These are phyloP conservation scores for Herpetospermum pedunculosum DNA, from an alignment of 306 rosid genomes.

Conservation along the genomic window DNA sequence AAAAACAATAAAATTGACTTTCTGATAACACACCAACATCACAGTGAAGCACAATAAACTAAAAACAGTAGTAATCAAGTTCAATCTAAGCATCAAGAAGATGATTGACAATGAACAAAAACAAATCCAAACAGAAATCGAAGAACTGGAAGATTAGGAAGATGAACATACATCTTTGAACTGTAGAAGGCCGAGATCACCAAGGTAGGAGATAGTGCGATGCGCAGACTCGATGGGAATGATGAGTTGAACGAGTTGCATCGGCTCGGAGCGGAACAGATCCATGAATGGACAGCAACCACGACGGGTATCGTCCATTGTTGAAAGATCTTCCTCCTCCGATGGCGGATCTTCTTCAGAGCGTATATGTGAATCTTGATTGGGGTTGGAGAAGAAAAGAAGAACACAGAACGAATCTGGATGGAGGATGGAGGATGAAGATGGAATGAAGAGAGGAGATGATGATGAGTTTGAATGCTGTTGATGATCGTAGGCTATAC, in stretches of 20 bases:
- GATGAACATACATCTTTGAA: slow-evolving; percentile 59
- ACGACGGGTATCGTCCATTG: slow-evolving; percentile 49
- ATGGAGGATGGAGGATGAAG: no score
- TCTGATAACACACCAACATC: not conserved
- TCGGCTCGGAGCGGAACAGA: slow-evolving; percentile 95
- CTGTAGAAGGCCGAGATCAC: slow-evolving; percentile 90
- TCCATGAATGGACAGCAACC: slow-evolving; percentile 95
- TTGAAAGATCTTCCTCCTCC: no score
- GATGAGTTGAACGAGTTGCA: slow-evolving; percentile 97
- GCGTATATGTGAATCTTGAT: not conserved
- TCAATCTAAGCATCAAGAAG: not conserved
- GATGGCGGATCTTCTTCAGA: not conserved
- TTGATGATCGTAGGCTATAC: not conserved
- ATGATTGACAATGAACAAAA: no score
- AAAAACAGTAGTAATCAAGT: not conserved
- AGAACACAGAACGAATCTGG: not conserved
- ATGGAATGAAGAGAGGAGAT: not conserved
- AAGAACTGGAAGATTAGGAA: not conserved
- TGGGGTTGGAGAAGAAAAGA: not conserved
- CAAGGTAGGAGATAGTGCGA: slow-evolving; percentile 76
- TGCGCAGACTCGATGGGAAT: slow-evolving; percentile 94
- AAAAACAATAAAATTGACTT: not conserved
- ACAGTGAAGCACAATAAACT: not conserved
- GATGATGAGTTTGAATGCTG: not conserved
- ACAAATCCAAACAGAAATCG: not conserved